Conservation (phyloP, 441 rosid species). For the Flueggea neowawraea region DNA sequence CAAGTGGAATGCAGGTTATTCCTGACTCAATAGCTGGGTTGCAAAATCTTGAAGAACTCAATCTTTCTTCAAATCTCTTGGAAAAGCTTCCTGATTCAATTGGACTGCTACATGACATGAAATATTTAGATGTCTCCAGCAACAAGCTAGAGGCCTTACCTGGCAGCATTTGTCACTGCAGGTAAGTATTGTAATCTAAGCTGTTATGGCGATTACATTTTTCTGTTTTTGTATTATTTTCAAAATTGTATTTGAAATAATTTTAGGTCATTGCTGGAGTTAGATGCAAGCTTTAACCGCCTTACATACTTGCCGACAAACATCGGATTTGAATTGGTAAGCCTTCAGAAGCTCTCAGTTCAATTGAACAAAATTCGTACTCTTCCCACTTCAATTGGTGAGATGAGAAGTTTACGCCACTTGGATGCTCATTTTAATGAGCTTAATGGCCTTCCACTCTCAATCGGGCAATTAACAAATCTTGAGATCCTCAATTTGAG, state of each 20-base stretch:
- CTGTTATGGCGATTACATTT: too few relatives aligned
- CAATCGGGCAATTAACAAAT: slow-evolving; percentile 59
- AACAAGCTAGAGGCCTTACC: slow-evolving; percentile 74
- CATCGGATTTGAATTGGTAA: slow-evolving; percentile 63
- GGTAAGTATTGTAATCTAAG: slow-evolving; percentile 23
- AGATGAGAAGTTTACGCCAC: slow-evolving; percentile 58
- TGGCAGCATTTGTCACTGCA: slow-evolving; percentile 67
- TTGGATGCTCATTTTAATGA: slow-evolving; percentile 90
- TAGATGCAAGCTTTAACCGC: slow-evolving; percentile 82
- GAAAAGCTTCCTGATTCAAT: slow-evolving; percentile 77
- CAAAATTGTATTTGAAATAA: not conserved
- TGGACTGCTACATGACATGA: slow-evolving; percentile 63
- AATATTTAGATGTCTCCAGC: slow-evolving; percentile 62
- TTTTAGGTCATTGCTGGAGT: slow-evolving; percentile 63
- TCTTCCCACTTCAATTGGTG: slow-evolving; percentile 71
- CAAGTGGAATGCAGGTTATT: slow-evolving; percentile 48
- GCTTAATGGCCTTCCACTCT: slow-evolving; percentile 56
- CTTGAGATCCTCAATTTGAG: slow-evolving; percentile 79
- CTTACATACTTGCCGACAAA: slow-evolving; percentile 81
- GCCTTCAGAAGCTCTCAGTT: slow-evolving; percentile 58
- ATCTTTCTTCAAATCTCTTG: slow-evolving; percentile 69
- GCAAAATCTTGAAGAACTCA: slow-evolving; percentile 61
- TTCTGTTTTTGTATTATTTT: not conserved
- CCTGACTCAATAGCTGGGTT: slow-evolving; percentile 84
- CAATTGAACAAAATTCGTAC: slow-evolving; percentile 78